A percentile compares a stretch with the other conserved stretches of the same genome.
Conservation (phyloP, 2,329 filamentous ascomycete genomes). For the Sclerotinia minor region DNA sequence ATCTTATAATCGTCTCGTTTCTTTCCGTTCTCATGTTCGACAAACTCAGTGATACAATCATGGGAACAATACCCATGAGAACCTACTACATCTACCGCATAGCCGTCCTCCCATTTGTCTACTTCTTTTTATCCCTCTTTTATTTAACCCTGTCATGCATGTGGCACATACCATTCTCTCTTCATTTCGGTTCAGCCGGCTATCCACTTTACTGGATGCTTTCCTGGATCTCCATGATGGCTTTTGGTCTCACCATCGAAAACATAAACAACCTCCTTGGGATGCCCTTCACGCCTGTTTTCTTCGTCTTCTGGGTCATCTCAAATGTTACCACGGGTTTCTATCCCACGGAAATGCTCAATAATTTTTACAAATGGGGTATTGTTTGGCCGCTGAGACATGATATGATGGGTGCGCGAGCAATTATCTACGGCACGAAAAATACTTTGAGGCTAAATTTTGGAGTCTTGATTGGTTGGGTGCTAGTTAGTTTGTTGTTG, state of each 20-base stretch:
- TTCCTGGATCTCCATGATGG: conserved; percentile 31
- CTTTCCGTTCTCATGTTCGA: conserved; percentile 32
- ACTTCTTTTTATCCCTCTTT: conserved; percentile 29
- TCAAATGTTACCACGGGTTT: conserved; percentile 31
- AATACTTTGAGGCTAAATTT: conserved; percentile 30
- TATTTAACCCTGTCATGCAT: conserved; percentile 29
- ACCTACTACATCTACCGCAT: conserved; percentile 30
- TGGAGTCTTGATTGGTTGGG: conserved; percentile 28
- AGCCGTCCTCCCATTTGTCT: conserved; percentile 25
- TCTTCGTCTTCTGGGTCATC: conserved; percentile 34
- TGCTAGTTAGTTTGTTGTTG: conserved; percentile 27
- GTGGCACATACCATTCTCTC: conserved; percentile 30
- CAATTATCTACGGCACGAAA: conserved; percentile 31
- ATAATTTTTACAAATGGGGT: conserved; percentile 30
- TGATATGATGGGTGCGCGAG: conserved; percentile 28
- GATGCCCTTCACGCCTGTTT: conserved; percentile 30
- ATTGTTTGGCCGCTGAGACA: conserved; percentile 30
- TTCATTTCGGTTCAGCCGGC: conserved; percentile 29
- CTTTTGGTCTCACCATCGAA: conserved; percentile 31
- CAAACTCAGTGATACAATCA: conserved; percentile 29
- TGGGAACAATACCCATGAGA: conserved; percentile 28
- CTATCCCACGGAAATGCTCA: conserved; percentile 30
- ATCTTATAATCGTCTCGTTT: conserved; percentile 32
- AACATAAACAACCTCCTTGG: conserved; percentile 31
- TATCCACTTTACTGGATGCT: conserved; percentile 33